These are phyloP conservation scores for Lentinula boryana DNA, from an alignment of 768 basidiomycete species.

Conservation along the genomic window DNA sequence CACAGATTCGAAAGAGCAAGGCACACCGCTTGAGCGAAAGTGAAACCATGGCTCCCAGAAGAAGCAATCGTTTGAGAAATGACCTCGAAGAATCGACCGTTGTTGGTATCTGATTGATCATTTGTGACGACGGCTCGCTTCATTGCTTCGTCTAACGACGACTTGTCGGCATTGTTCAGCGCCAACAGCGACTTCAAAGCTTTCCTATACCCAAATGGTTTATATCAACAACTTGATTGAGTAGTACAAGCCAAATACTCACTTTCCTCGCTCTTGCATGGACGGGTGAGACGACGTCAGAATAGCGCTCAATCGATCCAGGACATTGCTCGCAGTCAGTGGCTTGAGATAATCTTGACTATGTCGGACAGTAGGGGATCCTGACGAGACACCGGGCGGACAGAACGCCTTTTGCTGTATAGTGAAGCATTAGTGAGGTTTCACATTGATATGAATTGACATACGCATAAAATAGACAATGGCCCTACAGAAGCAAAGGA, in stretches of 20 bases:
- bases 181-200: constrained; percentile 65
- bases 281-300: constrained; percentile 51
- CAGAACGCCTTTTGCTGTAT: constrained; percentile 74
- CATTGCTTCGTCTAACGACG: constrained; percentile 60
- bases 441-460: constrained; percentile 23
- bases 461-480: constrained; percentile 80
- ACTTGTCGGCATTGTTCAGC: constrained; percentile 46
- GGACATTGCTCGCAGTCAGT: constrained; percentile 41
- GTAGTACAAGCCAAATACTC: constrained; percentile 21
- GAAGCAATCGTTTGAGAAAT: constrained; percentile 65
- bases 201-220: constrained; percentile 43
- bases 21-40: constrained; percentile 69
- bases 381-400: constrained; percentile 49
- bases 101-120: constrained; percentile 48
- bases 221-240: neutral
- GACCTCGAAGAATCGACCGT: constrained; percentile 70
- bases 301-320: constrained; percentile 68
- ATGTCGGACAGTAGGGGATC: constrained; percentile 58
- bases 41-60: constrained; percentile 49
- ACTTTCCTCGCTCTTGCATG: constrained; percentile 60
- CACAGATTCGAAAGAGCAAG: constrained; percentile 83
- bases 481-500: constrained; percentile 85
- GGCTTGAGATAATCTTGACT: constrained; percentile 46
- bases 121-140: constrained; percentile 61
- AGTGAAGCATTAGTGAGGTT: constrained; percentile 1